Base-by-base conservation (phyloP, 2,329 filamentous ascomycete species). In the Mycogone perniciosa region DNA sequence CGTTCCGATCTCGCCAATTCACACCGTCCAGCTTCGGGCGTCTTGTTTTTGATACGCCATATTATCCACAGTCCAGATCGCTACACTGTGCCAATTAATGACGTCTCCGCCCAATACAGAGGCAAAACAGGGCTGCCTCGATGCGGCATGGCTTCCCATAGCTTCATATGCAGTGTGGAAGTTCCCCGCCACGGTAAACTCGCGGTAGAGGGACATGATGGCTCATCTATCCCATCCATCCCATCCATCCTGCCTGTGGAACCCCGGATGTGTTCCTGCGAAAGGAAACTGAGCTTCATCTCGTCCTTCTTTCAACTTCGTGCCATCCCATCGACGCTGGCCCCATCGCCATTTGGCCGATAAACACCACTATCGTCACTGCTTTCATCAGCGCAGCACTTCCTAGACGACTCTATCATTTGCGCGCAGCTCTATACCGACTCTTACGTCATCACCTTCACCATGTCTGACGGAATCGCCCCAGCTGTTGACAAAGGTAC, bases 401-500 rank as follows among this genome's bases (percentile, higher is more conserved):
- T 30, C 30, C 27, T 6, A 37, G 43, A 44, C 46, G 34, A 30
- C 46, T 37, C 35, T 43, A 38, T 44, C 46, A 30, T 31, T 31
- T 29, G 41, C 42, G 26, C 47, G 20, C 38, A 26, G 42, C 20
- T 46, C 44, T 35, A 42, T 41, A 26, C 7, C 27, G 39, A 46
- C 52, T 57, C 59, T 65, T 65, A 65, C 64, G 60, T 65, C 62
- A 64, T 62, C 63, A 55, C 56, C 66, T 66, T 44, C 53, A 54
- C 48, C 59, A 68, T 68, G 66, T 60, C 66, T 52, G 63, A 68
- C 63, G 62, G 59, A 56, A 62, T 62, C 54, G 59, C 63, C 49
- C 61, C 62, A 57, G 64, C 65, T 55, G 59, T 67, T 59, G 64
- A 64, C 59, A 67, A 65, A 68, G 66, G 66, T 68, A 64, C 41